Conservation (phyloP, 805 yeast species). For the Blastobotrys americana region DNA sequence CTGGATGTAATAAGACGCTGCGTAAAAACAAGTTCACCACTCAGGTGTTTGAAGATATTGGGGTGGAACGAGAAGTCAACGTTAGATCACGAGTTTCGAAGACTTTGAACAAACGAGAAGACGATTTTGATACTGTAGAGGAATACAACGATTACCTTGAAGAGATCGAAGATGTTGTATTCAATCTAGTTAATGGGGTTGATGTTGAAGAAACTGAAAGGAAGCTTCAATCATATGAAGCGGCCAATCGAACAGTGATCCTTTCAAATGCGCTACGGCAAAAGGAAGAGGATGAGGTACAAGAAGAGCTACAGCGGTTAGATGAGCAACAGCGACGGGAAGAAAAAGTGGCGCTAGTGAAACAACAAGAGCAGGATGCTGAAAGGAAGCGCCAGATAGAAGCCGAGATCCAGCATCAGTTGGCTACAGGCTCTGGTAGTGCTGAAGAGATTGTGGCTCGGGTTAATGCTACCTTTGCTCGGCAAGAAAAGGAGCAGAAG, state of each 20-base stretch:
- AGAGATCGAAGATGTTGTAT: slow-evolving; percentile 71
- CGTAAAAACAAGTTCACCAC: slow-evolving; percentile 85
- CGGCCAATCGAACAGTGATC: slow-evolving; percentile 66
- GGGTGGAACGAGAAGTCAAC: slow-evolving; percentile 88
- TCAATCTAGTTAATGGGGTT: slow-evolving; percentile 62
- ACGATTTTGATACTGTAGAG: slow-evolving; percentile 55
- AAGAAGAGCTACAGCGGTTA: slow-evolving; percentile 54
- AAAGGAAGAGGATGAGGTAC: slow-evolving; percentile 62
- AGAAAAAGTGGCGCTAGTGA: slow-evolving; percentile 42
- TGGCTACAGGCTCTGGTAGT: slow-evolving; percentile 39
- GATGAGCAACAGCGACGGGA: slow-evolving; percentile 58
- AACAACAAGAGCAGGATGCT: slow-evolving; percentile 48
- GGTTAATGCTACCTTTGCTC: slow-evolving; percentile 7
- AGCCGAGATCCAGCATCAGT: slow-evolving; percentile 47
- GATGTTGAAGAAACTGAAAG: slow-evolving; percentile 65
- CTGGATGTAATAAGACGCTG: slow-evolving; percentile 78
- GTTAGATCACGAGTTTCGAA: slow-evolving; percentile 68
- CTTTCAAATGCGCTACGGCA: slow-evolving; percentile 66
- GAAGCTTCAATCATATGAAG: slow-evolving; percentile 54
- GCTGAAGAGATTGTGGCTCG: slow-evolving; percentile 46
- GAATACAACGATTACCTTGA: slow-evolving; percentile 77
- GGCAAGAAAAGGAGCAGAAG: slow-evolving; percentile 27
- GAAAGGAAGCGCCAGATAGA: slow-evolving; percentile 36
- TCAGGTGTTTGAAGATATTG: slow-evolving; percentile 86
- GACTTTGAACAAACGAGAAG: slow-evolving; percentile 73